Base-by-base conservation (phyloP, 768 basidiomycete genomes). In the Lactifluus rugatus region DNA sequence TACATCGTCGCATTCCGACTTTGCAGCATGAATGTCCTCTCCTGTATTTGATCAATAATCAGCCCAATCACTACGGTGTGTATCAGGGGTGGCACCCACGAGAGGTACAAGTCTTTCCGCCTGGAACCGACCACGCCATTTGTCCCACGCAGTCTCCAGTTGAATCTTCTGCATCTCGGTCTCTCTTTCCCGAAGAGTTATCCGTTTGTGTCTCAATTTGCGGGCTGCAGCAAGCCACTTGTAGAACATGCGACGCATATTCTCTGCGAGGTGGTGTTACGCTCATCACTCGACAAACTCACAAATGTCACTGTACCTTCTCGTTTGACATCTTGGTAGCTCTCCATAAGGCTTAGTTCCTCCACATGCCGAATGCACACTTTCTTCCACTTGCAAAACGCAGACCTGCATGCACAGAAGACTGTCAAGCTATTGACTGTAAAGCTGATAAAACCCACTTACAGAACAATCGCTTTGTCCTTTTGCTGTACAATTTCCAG, bases 321-420 rank as follows among this genome's bases (percentile, higher is more conserved):
- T 45, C 79, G 79, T 69, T 88, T 89, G 46, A 93, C 82, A 60
- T 86, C 78, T 56, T 84, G 79, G 69, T 89, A 88, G 66, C 87
- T 91, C 66, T 89, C 84, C 79, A 93, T 81, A n/a, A 93, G 78
- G 63, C 81, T 84, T 3, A 84, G 70, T 62, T 85, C 82, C 67
- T 90, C 86, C 2, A 78, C 77, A 66, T 88, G 87, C 25, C 82
- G 81, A 37, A 75, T 70, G 65, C 78, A 81, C 37, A 78, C 72
- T 6, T 68, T 71, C 66, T 81, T 83, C 89, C 90, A 93, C 70
- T 84, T 87, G 48, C 70, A 74, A 64, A 87, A 87, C 6, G 79
- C 77, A 52, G 68, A 65, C 37, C 85, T 90, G 61, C 31, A 53
- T 13, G 34, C 11, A 16, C 42, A 10, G 8, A 56, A 47, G 49